phyloP scores from a whole-genome alignment of 2,329 filamentous ascomycete species.

The Dactylellina leptospora region DNA sequence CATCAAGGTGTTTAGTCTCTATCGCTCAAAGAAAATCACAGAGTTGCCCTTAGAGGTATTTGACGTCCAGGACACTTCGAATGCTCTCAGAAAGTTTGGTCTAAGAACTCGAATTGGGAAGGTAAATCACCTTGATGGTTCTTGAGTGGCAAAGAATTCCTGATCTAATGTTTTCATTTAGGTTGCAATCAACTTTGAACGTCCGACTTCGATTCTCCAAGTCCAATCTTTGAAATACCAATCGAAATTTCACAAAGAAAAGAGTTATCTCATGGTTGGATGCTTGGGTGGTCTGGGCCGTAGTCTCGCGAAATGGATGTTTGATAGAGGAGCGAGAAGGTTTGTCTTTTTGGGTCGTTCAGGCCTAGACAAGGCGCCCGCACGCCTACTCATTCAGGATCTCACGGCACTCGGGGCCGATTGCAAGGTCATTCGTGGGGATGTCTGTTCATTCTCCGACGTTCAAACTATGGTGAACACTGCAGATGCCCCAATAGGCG shows the following conservation, averaged over 20 bases:
- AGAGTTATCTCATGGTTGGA: constrained; percentile 66
- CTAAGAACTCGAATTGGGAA: constrained; percentile 18
- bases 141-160: too few species aligned
- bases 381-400: constrained; percentile 54
- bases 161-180: not conserved
- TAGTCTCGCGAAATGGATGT: constrained; percentile 65
- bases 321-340: constrained; percentile 63
- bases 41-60: constrained; percentile 2
- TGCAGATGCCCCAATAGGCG: constrained; percentile 55
- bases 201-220: constrained; percentile 1
- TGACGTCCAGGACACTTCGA: constrained; percentile 1
- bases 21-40: constrained; percentile 10
- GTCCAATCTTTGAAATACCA: not conserved
- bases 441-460: constrained; percentile 35
- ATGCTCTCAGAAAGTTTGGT: not conserved
- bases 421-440: constrained; percentile 56
- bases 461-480: constrained; percentile 23
- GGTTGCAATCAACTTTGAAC: constrained; percentile 12
- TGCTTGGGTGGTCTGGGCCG: constrained; percentile 66
- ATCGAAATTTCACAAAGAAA: constrained; percentile 54
- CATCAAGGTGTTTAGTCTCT: not conserved
- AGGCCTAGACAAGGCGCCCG: constrained; percentile 56
- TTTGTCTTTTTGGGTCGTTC: constrained; percentile 65
- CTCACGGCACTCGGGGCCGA: constrained; percentile 56
- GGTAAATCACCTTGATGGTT: too few species aligned